Evolutionary conservation across 2,329 filamentous ascomycete species (phyloP).

Genomic region (Diaporthe sp.): DNA sequence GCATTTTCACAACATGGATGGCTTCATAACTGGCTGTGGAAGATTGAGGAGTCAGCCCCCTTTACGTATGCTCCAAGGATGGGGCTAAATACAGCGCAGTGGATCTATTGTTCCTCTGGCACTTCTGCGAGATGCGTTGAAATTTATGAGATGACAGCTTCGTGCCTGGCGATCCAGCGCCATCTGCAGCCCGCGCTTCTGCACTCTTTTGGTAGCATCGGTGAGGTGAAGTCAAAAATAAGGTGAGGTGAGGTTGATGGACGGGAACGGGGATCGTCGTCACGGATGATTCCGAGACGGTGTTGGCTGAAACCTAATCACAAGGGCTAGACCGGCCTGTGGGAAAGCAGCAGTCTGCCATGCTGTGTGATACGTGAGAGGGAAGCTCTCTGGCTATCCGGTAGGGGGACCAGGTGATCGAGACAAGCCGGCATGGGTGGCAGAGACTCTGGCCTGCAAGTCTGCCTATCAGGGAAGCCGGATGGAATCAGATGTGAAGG

Average conservation of each 20-base stretch:
- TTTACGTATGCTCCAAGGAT: background rate
- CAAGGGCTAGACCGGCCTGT: constrained; percentile 1
- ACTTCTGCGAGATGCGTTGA: background rate
- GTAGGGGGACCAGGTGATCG: background rate
- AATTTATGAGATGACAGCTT: background rate
- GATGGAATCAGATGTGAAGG: constrained; percentile 18
- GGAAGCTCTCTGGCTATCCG: background rate
- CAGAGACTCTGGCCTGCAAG: background rate
- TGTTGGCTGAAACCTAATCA: constrained; percentile 20
- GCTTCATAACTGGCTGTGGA: constrained; percentile 11
- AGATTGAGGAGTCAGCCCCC: constrained; percentile 23
- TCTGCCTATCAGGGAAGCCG: constrained; percentile 16
- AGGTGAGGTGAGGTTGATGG: constrained; percentile 11
- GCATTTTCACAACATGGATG: constrained; percentile 5
- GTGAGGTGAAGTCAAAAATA: background rate
- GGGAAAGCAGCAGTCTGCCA: background rate
- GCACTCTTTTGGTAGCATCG: background rate
- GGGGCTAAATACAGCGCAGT: constrained; percentile 14
- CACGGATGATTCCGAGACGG: constrained; percentile 25
- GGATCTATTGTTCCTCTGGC: background rate
- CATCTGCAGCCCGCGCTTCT: background rate
- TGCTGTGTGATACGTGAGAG: background rate
- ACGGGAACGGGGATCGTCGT: constrained; percentile 16
- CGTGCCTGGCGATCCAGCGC: background rate
- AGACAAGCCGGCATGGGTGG: constrained; percentile 1